Conservation (phyloP, 768 basidiomycete genomes). For the Termitomyces sp. region DNA sequence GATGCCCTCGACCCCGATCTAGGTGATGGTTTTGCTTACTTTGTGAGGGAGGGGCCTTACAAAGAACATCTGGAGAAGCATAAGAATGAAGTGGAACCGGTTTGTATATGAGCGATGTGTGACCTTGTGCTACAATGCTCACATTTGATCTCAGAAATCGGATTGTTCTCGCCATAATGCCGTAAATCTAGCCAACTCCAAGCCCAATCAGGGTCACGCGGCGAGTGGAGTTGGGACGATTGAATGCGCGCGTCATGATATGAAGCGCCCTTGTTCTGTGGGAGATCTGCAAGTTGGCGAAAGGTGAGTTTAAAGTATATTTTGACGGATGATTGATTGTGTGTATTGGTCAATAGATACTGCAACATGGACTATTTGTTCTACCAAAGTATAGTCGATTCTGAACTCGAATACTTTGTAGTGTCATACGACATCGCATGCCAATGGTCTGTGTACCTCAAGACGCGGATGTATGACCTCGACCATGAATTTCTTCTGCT, state of each 20-base stretch:
- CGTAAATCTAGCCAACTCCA: slow-evolving; percentile 19
- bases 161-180: slow-evolving; percentile 27
- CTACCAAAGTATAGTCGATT: slow-evolving; percentile 7
- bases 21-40: slow-evolving; percentile 24
- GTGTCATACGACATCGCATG: slow-evolving; percentile 21
- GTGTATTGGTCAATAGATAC: slow-evolving; percentile 15
- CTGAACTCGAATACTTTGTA: neutral
- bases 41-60: slow-evolving; percentile 22
- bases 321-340: neutral
- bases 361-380: slow-evolving; percentile 24
- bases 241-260: slow-evolving; percentile 27
- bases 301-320: slow-evolving; percentile 16
- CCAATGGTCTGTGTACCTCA: slow-evolving; percentile 17
- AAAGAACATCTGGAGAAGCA: slow-evolving; percentile 18
- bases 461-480: slow-evolving; percentile 9
- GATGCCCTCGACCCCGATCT: slow-evolving; percentile 24
- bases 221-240: slow-evolving; percentile 24
- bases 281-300: slow-evolving; percentile 30
- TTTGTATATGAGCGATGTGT: slow-evolving; percentile 3
- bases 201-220: slow-evolving; percentile 17
- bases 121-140: too few relatives aligned
- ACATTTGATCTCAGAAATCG: slow-evolving; percentile 17
- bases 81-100: slow-evolving; percentile 18
- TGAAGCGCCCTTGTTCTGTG: slow-evolving; percentile 21
- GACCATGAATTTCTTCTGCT: slow-evolving; percentile 1